Base-by-base conservation (phyloP, 164 flowering plant species). In the Malania oleifera region DNA sequence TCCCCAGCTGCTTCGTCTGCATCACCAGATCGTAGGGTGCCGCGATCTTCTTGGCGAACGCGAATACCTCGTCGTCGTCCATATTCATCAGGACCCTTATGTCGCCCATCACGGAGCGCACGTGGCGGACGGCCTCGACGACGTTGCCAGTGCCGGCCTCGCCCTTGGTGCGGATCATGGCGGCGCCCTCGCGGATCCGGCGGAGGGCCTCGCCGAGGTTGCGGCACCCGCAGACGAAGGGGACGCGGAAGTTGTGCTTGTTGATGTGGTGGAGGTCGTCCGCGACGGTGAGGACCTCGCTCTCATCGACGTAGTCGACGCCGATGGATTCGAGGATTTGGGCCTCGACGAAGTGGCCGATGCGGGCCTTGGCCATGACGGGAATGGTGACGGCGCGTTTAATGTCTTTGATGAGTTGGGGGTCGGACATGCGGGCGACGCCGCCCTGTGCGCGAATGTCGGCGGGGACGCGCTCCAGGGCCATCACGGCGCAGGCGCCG, bases 51-150 rank as follows among this genome's bases (percentile, higher is more conserved):
- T 77, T 77, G 2, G 81, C 76, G 40, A 72, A 77, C 11, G 68
- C 22, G 48, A 77, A 77, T 6, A 77, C 78, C 72, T 77, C 81
- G 50, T 77, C 81, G 25, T 74, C 81, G 56, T 74, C 81, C 78
- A 77, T 77, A 53, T 67, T 74, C 1, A 67, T 54, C 46, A 77
- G 57, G 25, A 72, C 51, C 64, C 81, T 57, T 28, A 74, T 72
- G 25, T 69, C 72, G 3, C 76, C 78, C 81, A 77, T 77, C 25
- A 74, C 73, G 17, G 69, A 65, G 34, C 81, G 49, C 34, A 77
- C 78, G 53, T 77, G 75, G 19, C 78, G 58, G 1, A 77, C 81
- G 17, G 78, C 75, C 63, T 74, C 74, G 2, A 75, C 31, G 19
- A 77, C 45, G 29, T 77, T 67, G 0, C 81, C 81, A 18, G 76